These are phyloP conservation scores for Fraxinus albicans DNA, from an alignment of 305 asterid species.

Conservation along the genomic window DNA sequence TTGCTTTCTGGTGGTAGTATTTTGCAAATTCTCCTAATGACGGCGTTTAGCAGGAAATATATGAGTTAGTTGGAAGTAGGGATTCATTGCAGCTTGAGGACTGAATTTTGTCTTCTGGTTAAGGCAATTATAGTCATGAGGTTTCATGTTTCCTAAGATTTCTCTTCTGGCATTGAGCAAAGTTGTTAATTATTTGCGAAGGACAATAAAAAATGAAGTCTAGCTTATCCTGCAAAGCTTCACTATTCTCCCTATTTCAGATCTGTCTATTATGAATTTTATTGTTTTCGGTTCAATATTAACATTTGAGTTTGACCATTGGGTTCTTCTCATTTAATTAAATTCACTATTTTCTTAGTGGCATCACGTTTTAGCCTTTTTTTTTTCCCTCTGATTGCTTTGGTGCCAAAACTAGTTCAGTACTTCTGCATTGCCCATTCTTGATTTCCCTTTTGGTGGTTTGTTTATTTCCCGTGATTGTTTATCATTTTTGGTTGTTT, in stretches of 20 bases:
- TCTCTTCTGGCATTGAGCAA: background rate
- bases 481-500: constrained; percentile 19
- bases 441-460: constrained; percentile 17
- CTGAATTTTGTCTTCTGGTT: background rate
- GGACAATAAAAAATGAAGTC: background rate
- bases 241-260: background rate
- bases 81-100: constrained; percentile 9
- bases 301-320: background rate
- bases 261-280: background rate
- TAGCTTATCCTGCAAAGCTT: constrained; percentile 6
- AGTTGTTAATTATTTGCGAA: background rate
- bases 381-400: background rate
- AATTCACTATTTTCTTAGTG: background rate
- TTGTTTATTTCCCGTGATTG: background rate
- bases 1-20: constrained; percentile 10
- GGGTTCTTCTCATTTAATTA: background rate
- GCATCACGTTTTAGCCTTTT: background rate
- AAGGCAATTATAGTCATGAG: background rate
- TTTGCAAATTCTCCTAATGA: constrained; percentile 4
- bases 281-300: background rate
- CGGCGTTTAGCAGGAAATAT: constrained; percentile 6
- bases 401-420: background rate
- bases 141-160: background rate
- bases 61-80: background rate
- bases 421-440: background rate